Base-by-base conservation (phyloP, 257 asterid genomes). In the Ajuga chamaepitys region DNA sequence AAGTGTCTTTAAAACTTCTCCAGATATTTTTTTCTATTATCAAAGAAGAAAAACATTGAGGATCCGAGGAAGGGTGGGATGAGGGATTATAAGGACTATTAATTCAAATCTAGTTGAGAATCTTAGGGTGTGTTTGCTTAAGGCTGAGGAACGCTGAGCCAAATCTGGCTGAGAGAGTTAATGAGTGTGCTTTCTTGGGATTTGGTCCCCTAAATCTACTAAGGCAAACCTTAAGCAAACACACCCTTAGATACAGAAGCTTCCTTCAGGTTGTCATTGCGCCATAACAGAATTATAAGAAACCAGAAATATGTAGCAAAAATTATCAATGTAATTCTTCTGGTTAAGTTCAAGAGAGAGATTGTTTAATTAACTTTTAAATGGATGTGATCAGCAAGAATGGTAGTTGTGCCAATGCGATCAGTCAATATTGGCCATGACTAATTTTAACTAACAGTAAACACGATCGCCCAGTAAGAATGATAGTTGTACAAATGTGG, bases 71-170 rank as follows among this genome's bases (percentile, higher is more conserved):
- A 55, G 45, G 25, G 10, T 4, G 56, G 34, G 67, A 45, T 24
- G 34, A 41, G 22, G 34, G n/a, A 46, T 2, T 14, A 58, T 47
- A 34, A 4, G 60, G n/a, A 14, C 4, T 42, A 35, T 63, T 40
- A 58, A 42, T 26, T 24, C 14, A 30, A 65, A 54, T 58, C 63
- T 22, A 64, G 51, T 44, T 40, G 34, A 70, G 37, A 53, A 61
- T 52, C 20, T 26, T 30, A 20, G 2, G 21, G 56, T n/a, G 32
- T 48, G 30, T 60, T 45, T 20, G 45, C 54, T 45, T 34, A 20
- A 67, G n/a, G 26, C 48, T 37, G 16, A n/a, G n/a, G n/a, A n/a
- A n/a, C n/a, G n/a, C n/a, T n/a, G n/a, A n/a, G n/a, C n/a, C n/a
- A n/a, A n/a, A n/a, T n/a, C n/a, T n/a, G n/a, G n/a, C n/a, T n/a